Evolutionary conservation across 768 basidiomycete genomes (phyloP), one percentile per base, ranked within the genome.

Genomic region (Hericium alpestre): DNA sequence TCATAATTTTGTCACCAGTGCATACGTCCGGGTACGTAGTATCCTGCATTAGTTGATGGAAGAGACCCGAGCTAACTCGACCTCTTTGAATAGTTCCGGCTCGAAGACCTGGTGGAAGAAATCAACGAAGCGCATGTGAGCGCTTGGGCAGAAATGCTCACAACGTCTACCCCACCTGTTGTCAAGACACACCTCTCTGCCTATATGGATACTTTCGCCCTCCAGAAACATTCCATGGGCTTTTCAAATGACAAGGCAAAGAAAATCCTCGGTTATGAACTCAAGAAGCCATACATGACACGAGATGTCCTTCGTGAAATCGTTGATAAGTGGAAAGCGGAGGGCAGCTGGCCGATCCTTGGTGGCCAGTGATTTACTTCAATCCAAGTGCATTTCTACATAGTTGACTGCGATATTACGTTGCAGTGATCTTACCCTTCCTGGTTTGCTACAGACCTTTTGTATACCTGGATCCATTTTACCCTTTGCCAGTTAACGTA

Each of bases 91-190:
- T 63, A 89, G 84, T 72, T 87, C 62, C 77, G 74, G 48, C 74
- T 80, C 25, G 84, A 88, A 55, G 87, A 90, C 60, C 69, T 79
- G 41, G 79, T 90, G 7, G 87, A 91, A 65, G 87, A 90, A 51
- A 87, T 90, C 65, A 93, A 92, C 65, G 89, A 91, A 65, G 79
- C 83, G 51, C 90, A 93, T 65, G 86, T 90, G 37, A 74, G 79
- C 54, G 82, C 80, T 11, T 93, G 91, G 91, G 87, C 83, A 8
- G 78, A 87, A 66, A 90, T 93, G 85, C 77, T 90, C 62, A 71
- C 72, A 20, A 80, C 71, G 49, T 86, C 90, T 38, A 78, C 80
- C 40, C 88, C 88, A 23, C 85, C 86, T 2, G 75, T 90, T 56
- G 74, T 77, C 12, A 84, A 86, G 58, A 83, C 86, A 0, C 87